Evolutionary conservation across 2,329 filamentous ascomycete genomes (phyloP), one percentile per base, ranked within the genome.

Genomic region (Neurospora sp.): DNA sequence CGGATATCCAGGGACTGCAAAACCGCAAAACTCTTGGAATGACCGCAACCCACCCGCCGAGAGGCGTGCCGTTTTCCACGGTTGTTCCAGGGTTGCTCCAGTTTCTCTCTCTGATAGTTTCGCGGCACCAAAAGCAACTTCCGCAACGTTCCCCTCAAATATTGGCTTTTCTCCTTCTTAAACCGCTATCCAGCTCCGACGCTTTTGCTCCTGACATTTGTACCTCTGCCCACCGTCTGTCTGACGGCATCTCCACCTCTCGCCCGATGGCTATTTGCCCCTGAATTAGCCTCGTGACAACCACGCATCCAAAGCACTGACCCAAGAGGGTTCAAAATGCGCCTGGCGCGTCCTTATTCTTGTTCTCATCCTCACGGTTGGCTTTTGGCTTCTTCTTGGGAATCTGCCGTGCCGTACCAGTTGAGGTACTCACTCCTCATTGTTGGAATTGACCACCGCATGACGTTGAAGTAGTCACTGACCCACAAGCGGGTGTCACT

Each of bases 231-330:
- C 8, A 19, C 17, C 17, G 1, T 19, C 17, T n/a, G 10, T 43
- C 17, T 11, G 8, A n/a, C 17, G 17, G 8, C 17, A 5, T 19
- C 8, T 19, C 17, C 8, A 19, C 8, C 41, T 43, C 10, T n/a
- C 1, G 6, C 3, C 2, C 8, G 8, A 10, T n/a, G 17, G 8
- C 40, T n/a, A 1, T 10, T n/a, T 4, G 3, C 28, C 3, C 3
- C 3, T 28, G 3, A 28, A 28, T 28, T 23, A 23, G 23, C 23
- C 23, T 23, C 23, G 2, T 23, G 23, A 23, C 23, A 23, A 23
- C 23, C 23, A 23, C 23, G 23, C 23, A 23, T 23, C 23, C 23
- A 23, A 23, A 23, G 23, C 23, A 23, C 23, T 23, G 23, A 23
- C 23, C 23, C 2, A 23, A 23, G 23, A 23, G 23, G 23, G 23